Evolutionary conservation across 176 grass and related monocot species (phyloP), one percentile per base, ranked within the genome.

Genomic region (Panicum miliaceum): DNA sequence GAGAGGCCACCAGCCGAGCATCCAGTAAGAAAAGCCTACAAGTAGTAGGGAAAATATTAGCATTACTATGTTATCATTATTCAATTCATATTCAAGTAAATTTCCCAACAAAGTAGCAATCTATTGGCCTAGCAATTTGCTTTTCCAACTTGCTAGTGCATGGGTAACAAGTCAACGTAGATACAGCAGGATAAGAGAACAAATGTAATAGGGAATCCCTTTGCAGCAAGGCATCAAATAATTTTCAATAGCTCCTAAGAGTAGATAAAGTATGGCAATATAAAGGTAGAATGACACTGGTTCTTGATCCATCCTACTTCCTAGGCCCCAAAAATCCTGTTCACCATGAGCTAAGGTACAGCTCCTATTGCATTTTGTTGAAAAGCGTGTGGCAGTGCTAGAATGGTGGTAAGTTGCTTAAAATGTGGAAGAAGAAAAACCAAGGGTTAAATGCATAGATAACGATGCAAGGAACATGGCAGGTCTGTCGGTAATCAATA

Each of bases 1-100:
- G 91, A 90, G 62, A 96, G 75, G 23, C 94, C 94, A 63, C 94
- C 94, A 85, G 91, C 90, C 4, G 91, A 96, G 74, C 94, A 93
- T 66, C 94, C 89, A 1, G 94, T 91, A 56, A 96, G 91, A 82
- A 96, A 86, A 83, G 94, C 91, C 94, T 96, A 65, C 18, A 85
- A 7, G 41, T 34, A 2, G 26, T 34, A 1, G 35, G 71, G 59
- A 67, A 81, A 50, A 83, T 62, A 72, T 68, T 37, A 51, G 41
- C 26, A n/a, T 2, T 35, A 15, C 45, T 18, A 64, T 37, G 43
- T n/a, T 66, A 64, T 6, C 2, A 46, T 22, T 3, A 43, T 19
- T 60, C 22, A 26, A 61, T 45, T 43, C 40, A 47, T 60, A 64
- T 14, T 65, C 42, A 36, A 50, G 19, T 51, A 50, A 51, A 51